These are phyloP conservation scores for Aureobasidium vineae DNA, from an alignment of 2,329 filamentous ascomycete species.

Conservation along the genomic window DNA sequence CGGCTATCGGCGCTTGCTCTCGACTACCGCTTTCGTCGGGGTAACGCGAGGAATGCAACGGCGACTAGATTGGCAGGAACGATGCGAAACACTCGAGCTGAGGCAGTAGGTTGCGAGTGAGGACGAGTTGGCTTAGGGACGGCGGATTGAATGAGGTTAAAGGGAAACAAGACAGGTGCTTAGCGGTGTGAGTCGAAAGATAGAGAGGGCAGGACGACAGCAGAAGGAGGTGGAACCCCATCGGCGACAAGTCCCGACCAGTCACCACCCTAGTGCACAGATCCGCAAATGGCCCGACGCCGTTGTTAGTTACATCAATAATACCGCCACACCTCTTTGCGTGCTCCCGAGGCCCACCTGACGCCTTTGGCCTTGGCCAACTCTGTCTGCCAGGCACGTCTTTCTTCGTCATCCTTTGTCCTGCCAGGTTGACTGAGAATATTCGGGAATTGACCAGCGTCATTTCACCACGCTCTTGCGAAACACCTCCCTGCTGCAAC, in stretches of 20 bases:
- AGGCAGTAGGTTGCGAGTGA: conserved; percentile 11
- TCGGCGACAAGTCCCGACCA: conserved; percentile 21
- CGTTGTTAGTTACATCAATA: conserved; percentile 20
- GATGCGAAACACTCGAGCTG: conserved; percentile 17
- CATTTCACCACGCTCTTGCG: conserved; percentile 9
- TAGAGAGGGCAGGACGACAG: conserved; percentile 19
- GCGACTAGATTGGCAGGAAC: conserved; percentile 25
- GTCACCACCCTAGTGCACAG: conserved; percentile 12
- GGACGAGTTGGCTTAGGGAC: background rate
- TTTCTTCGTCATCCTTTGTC: conserved; percentile 22
- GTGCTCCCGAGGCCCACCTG: conserved; percentile 21
- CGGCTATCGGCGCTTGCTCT: conserved; percentile 24
- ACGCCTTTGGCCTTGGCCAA: conserved; percentile 3
- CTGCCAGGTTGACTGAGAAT: background rate
- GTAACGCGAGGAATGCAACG: conserved; percentile 28
- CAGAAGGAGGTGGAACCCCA: conserved; percentile 21
- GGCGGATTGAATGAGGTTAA: conserved; percentile 17
- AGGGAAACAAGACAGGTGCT: conserved; percentile 17
- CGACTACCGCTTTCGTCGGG: conserved; percentile 24
- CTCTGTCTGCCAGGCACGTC: conserved; percentile 20
- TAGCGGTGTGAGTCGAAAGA: conserved; percentile 26
- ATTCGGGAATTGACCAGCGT: conserved; percentile 18
- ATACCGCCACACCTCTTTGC: conserved; percentile 15
- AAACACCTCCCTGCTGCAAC: conserved; percentile 6
- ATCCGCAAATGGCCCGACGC: conserved; percentile 10